phyloP scores from a whole-genome alignment of 345 rosid species.

The Sonneratia caseolaris region DNA sequence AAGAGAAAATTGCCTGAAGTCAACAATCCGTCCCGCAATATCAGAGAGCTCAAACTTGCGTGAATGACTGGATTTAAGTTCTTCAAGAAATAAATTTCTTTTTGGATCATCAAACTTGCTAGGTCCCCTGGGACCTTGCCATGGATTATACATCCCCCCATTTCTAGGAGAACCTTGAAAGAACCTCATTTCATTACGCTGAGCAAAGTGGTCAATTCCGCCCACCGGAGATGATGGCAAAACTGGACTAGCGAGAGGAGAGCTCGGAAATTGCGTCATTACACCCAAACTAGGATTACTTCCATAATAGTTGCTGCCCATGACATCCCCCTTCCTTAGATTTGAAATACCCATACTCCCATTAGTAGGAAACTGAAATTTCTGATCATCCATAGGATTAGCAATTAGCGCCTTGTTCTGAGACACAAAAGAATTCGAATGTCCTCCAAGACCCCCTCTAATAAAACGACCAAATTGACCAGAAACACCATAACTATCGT shows the following conservation, averaged over 20 bases:
- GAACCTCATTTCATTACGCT: slow-evolving; percentile 52
- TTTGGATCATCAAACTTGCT: slow-evolving; percentile 50
- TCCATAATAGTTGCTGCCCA: slow-evolving; percentile 37
- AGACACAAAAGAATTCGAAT: slow-evolving; percentile 29
- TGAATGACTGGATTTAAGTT: slow-evolving; percentile 70
- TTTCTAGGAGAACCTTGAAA: slow-evolving; percentile 42
- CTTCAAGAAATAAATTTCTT: slow-evolving; percentile 77
- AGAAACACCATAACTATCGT: slow-evolving; percentile 36
- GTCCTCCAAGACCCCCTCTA: slow-evolving; percentile 27
- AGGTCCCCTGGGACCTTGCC: slow-evolving; percentile 74
- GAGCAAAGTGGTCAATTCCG: slow-evolving; percentile 42
- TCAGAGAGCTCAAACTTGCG: slow-evolving; percentile 79
- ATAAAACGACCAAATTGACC: slow-evolving; percentile 36
- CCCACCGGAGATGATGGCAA: slow-evolving; percentile 62
- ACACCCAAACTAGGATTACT: slow-evolving; percentile 53
- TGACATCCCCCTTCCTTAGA: slow-evolving; percentile 36
- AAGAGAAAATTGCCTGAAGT: slow-evolving; percentile 59
- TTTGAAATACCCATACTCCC: slow-evolving; percentile 37
- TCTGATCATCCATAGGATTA: slow-evolving; percentile 44
- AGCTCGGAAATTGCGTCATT: slow-evolving; percentile 47
- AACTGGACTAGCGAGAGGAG: slow-evolving; percentile 61
- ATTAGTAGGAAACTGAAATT: slow-evolving; percentile 36
- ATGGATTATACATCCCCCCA: slow-evolving; percentile 54
- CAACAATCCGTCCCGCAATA: slow-evolving; percentile 78
- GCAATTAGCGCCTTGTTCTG: slow-evolving; percentile 30